phyloP scores from a whole-genome alignment of 2,329 filamentous ascomycete genomes.

The Xylariaceae sp. region DNA sequence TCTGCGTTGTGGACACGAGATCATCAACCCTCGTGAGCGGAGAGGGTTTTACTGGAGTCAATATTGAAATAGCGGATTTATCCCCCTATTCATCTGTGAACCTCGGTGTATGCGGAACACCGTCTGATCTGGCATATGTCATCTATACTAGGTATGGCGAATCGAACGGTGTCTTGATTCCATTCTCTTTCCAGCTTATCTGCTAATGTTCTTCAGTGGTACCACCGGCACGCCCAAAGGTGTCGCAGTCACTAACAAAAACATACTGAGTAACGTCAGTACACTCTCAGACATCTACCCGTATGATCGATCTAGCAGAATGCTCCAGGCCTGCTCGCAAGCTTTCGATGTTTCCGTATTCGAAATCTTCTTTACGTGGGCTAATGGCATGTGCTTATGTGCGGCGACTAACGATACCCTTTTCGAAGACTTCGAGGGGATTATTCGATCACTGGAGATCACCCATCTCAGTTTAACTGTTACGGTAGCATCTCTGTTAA shows the following conservation, averaged over 20 bases:
- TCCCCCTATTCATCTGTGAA: constrained; percentile 34
- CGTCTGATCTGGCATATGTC: constrained; percentile 61
- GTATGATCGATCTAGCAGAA: constrained; percentile 43
- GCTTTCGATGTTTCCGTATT: constrained; percentile 86
- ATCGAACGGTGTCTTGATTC: background rate
- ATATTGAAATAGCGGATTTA: constrained; percentile 33
- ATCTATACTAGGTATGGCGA: constrained; percentile 60
- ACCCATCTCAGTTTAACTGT: constrained; percentile 84
- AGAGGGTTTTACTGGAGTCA: constrained; percentile 26
- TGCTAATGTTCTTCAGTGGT: constrained; percentile 42
- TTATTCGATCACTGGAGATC: constrained; percentile 57
- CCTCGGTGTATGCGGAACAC: constrained; percentile 35
- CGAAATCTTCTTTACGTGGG: constrained; percentile 84
- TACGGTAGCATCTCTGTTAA: constrained; percentile 72
- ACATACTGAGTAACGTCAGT: constrained; percentile 70
- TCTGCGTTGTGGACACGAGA: constrained; percentile 40
- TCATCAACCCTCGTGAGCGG: constrained; percentile 21
- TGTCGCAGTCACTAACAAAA: constrained; percentile 69
- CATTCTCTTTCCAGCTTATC: background rate
- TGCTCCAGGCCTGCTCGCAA: constrained; percentile 79
- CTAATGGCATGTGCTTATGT: constrained; percentile 71
- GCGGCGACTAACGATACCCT: constrained; percentile 68
- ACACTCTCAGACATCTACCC: constrained; percentile 64
- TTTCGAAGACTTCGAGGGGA: constrained; percentile 64
- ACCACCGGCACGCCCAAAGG: constrained; percentile 78